Evolutionary conservation across 345 rosid species (phyloP).

Genomic region (Melaleuca alternifolia): DNA sequence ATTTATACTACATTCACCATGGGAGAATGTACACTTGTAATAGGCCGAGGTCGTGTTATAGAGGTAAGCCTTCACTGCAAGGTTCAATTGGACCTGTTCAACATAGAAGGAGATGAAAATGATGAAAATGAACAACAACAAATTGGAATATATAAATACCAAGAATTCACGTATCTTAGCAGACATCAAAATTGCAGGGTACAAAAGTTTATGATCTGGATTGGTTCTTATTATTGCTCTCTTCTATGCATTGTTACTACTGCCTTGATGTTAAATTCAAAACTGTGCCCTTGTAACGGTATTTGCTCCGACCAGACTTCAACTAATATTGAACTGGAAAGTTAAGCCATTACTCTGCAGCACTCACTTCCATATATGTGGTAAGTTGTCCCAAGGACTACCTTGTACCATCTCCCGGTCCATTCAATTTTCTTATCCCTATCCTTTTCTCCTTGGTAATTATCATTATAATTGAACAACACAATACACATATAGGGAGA

Average conservation of each 20-base stretch:
- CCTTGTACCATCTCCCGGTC: neutral
- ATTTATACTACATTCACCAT: conserved; percentile 37
- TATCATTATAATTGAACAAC: neutral
- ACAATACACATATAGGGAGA: neutral
- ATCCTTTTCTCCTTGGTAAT: neutral
- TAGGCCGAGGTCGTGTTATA: conserved; percentile 76
- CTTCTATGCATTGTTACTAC: neutral
- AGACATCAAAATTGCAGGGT: neutral
- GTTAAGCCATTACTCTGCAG: neutral
- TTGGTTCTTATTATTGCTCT: neutral
- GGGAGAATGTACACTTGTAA: conserved; percentile 56
- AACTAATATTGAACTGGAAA: neutral
- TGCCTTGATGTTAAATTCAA: neutral
- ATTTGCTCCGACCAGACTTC: neutral
- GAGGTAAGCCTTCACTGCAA: conserved; percentile 41
- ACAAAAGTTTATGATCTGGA: neutral
- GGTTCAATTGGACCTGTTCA: conserved; percentile 56
- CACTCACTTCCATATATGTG: neutral
- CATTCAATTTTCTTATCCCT: neutral
- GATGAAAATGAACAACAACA: neutral
- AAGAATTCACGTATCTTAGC: neutral
- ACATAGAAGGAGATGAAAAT: neutral
- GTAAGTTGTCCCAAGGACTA: neutral
- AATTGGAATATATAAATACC: neutral
- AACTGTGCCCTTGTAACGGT: neutral